phyloP scores from a whole-genome alignment of 176 grass and related monocot genomes.

The barley (Hordeum vulgare) region MorexV3_pseudomolecules_assembly NC_058522.1:308085789-308086288 shows the following conservation, averaged over 20 bases:
- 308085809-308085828: background rate
- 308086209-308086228: too few species aligned
- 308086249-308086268: background rate
- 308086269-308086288: background rate
- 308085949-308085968: background rate
- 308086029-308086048: background rate
- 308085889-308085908: background rate
- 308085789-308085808: background rate
- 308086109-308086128: background rate
- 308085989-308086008: background rate
- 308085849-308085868: background rate
- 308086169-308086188: background rate
- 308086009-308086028: too few species aligned
- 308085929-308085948: background rate
- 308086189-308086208: background rate
- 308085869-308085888: background rate
- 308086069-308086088: background rate
- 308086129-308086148: background rate
- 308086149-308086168: background rate
- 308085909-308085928: background rate
- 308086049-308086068: background rate
- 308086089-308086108: background rate
- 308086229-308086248: too few species aligned
- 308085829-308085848: background rate
- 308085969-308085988: background rate